Conservation (phyloP, 2,329 filamentous ascomycete species). For the Alternaria hordeiaustralica region DNA sequence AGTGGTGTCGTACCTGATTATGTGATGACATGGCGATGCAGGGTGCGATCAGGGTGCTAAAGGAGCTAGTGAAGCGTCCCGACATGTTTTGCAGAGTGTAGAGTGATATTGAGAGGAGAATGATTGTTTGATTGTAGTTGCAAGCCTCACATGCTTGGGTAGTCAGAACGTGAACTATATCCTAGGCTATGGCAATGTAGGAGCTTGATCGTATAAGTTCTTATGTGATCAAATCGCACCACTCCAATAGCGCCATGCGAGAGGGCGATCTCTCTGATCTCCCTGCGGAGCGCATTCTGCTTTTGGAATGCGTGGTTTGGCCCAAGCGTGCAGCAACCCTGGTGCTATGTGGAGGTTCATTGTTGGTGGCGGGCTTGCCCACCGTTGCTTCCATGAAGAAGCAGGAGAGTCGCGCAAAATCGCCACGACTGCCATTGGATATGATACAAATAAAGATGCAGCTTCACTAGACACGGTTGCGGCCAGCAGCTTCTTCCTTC, state of each 20-base stretch:
- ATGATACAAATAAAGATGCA: background rate
- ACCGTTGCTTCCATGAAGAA: background rate
- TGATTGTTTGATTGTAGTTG: background rate
- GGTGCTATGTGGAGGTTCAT: background rate
- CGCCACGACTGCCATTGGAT: background rate
- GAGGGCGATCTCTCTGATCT: background rate
- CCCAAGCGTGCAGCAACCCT: background rate
- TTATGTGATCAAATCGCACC: background rate
- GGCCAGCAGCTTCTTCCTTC: constrained; percentile 44
- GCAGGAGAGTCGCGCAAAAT: background rate
- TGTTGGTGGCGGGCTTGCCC: background rate
- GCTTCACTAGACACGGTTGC: constrained; percentile 21
- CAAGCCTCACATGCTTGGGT: background rate
- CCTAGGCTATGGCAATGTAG: background rate
- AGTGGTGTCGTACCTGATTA: constrained; percentile 19
- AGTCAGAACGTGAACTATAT: background rate
- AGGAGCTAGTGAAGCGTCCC: background rate
- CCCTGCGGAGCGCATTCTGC: background rate
- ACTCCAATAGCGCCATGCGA: background rate
- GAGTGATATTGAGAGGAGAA: constrained; percentile 6
- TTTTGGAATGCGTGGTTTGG: background rate
- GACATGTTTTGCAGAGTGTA: background rate
- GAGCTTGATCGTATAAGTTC: background rate
- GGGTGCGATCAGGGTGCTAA: background rate
- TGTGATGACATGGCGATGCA: constrained; percentile 10